A percentile compares a stretch with the other conserved stretches of the same genome.
Conservation (phyloP, 1,284 basidiomycete species). For the Puccinia brachypodii region DNA sequence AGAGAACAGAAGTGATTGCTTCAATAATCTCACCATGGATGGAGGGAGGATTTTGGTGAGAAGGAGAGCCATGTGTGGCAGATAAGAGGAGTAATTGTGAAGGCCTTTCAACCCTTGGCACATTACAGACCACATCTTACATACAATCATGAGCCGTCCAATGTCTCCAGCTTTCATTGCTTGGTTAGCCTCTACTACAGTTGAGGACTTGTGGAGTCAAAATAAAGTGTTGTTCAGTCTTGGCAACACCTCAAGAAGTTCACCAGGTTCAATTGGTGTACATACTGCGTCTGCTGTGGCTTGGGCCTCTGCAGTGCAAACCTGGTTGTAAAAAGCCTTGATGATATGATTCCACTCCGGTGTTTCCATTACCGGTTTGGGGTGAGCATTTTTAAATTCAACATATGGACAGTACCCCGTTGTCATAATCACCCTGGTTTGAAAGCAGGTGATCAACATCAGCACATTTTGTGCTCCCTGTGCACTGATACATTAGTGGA, state of each 20-base stretch:
- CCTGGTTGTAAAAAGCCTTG: neutral
- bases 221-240: neutral
- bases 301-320: neutral
- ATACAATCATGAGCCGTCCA: neutral
- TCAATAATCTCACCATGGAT: neutral
- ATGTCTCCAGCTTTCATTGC: slow-evolving; percentile 21
- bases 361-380: neutral
- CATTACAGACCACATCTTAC: neutral
- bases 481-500: too few species aligned
- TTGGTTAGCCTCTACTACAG: slow-evolving; percentile 12
- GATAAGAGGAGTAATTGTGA: neutral
- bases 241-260: neutral
- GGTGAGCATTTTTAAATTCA: neutral
- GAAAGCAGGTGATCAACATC: too few species aligned
- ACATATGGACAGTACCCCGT: neutral
- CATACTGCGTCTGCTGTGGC: neutral
- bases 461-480: too few species aligned
- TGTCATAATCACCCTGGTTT: too few species aligned
- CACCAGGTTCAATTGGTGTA: neutral
- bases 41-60: neutral
- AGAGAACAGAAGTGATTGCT: slow-evolving; percentile 11
- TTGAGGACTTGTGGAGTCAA: slow-evolving; percentile 5
- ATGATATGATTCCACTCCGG: neutral
- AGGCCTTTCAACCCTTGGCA: neutral
- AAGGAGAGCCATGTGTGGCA: neutral